A percentile compares a stretch with the other conserved stretches of the same genome.
Conservation (phyloP, 306 rosid genomes). For the Cucumis cinereus region DNA sequence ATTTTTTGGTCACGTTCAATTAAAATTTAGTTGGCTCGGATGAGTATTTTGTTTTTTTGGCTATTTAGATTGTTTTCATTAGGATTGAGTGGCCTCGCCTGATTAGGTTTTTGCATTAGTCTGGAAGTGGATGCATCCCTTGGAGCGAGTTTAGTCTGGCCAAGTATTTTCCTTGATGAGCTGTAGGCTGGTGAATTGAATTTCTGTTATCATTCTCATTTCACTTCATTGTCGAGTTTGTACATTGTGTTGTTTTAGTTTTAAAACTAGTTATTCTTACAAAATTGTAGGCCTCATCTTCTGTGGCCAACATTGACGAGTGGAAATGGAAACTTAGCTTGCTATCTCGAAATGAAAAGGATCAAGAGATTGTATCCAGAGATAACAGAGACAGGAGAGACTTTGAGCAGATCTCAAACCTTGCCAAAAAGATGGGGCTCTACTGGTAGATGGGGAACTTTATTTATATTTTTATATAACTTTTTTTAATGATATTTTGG, state of each 20-base stretch:
- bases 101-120: neutral
- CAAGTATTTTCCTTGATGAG: neutral
- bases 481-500: neutral
- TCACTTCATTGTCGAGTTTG: neutral
- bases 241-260: neutral
- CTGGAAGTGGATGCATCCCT: neutral
- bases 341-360: conserved; percentile 70
- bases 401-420: conserved; percentile 86
- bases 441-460: conserved; percentile 32
- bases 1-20: neutral
- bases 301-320: conserved; percentile 90
- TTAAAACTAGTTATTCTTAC: neutral
- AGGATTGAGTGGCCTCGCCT: neutral
- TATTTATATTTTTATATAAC: neutral
- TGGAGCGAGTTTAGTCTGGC: neutral
- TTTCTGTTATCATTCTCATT: no score
- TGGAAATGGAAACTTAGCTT: conserved; percentile 98
- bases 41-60: neutral
- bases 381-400: conserved; percentile 88
- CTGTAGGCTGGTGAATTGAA: neutral
- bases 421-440: conserved; percentile 89
- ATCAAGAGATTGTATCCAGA: conserved; percentile 79
- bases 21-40: neutral
- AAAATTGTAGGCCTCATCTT: conserved; percentile 61
- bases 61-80: neutral